Conservation (phyloP, 108 stramenopile genomes). For the Schizochytrium sp. region DNA sequence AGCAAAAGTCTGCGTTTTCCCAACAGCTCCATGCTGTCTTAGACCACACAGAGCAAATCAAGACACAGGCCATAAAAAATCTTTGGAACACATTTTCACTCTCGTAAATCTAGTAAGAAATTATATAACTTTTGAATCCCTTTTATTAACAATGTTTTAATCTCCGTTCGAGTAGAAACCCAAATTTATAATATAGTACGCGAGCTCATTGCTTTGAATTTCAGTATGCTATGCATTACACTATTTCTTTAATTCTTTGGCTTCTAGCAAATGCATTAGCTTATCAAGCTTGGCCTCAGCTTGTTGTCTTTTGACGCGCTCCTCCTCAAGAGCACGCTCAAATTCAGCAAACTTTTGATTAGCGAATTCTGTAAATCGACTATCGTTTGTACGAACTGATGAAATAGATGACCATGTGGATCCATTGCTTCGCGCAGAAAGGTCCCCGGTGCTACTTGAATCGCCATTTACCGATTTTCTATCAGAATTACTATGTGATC, state of each 20-base stretch:
- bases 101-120: not conserved
- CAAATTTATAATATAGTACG: not conserved
- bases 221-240: not conserved
- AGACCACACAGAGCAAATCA: constrained; percentile 41
- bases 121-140: not conserved
- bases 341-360: constrained; percentile 48
- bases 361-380: constrained; percentile 25
- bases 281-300: constrained; percentile 52
- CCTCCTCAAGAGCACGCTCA: constrained; percentile 22
- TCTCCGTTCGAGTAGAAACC: not conserved
- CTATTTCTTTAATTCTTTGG: not conserved
- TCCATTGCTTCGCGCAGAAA: not conserved
- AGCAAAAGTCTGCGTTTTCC: constrained; percentile 12
- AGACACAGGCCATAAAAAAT: constrained; percentile 24
- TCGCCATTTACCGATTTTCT: too few species aligned
- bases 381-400: constrained; percentile 33
- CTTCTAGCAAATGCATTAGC: constrained; percentile 7
- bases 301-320: not conserved
- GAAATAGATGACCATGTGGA: not conserved
- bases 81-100: constrained; percentile 46
- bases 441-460: too few species aligned
- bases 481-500: not conserved
- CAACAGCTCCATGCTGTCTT: constrained; percentile 33
- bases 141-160: not conserved
- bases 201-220: not conserved